A percentile compares a stretch with the other conserved stretches of the same genome.
Conservation (phyloP, 176 grass and related monocot genomes). For the Canna indica region DNA sequence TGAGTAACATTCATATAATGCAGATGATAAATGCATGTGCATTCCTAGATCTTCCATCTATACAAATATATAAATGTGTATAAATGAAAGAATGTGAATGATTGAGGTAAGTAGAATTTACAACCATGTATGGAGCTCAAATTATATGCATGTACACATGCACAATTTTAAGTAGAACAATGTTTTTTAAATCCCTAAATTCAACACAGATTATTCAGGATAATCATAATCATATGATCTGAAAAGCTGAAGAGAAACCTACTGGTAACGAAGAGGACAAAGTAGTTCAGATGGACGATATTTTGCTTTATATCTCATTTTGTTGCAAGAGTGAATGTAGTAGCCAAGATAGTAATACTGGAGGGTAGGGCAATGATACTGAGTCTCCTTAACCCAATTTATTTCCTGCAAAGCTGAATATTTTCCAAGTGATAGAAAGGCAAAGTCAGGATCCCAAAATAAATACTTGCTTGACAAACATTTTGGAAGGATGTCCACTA, state of each 20-base stretch:
- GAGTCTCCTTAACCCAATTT: constrained; percentile 72
- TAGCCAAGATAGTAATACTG: constrained; percentile 98
- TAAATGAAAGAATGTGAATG: not conserved
- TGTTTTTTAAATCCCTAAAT: not conserved
- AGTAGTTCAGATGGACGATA: constrained; percentile 94
- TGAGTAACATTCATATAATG: no score
- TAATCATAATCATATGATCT: not conserved
- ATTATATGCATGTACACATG: not conserved
- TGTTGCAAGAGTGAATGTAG: constrained; percentile 93
- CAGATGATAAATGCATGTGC: no score
- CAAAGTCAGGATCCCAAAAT: constrained; percentile 96
- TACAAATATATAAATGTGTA: not conserved
- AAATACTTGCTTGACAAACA: constrained; percentile 98
- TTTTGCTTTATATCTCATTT: constrained; percentile 97
- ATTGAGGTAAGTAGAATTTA: not conserved
- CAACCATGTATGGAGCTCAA: not conserved
- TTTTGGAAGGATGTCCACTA: constrained; percentile 86
- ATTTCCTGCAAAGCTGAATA: constrained; percentile 86
- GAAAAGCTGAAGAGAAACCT: constrained; percentile 18
- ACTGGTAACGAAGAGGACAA: constrained; percentile 84
- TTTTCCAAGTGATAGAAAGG: constrained; percentile 90
- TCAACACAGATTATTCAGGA: not conserved
- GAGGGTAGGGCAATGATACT: constrained; percentile 45
- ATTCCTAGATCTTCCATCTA: no score
- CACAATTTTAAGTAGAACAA: not conserved